Evolutionary conservation across 805 yeast species (phyloP), one percentile per base, ranked within the genome.

Genomic region (Yamadazyma sp.): DNA sequence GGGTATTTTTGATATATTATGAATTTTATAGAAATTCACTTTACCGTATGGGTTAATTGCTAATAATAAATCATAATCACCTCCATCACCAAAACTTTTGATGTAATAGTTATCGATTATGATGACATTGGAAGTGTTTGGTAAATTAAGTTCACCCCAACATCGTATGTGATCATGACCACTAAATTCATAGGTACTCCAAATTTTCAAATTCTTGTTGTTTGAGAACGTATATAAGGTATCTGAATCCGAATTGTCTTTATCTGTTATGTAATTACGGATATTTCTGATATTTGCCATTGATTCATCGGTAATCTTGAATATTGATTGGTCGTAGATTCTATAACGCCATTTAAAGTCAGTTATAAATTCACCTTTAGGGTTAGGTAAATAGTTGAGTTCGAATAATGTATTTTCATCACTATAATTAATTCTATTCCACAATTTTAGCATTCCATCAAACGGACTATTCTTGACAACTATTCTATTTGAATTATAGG

Each of bases 351-450:
- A 83, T 36, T 80, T 65, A 24, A 81, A 53, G 22, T 65, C 63
- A 0, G 78, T 67, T 0, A 88, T 76, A 35, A 69, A 69, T 1
- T 69, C 51, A 1, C 47, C 48, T 12, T 31, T 35, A 2, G 81
- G 78, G 50, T 85, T 94, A n/a, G 76, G 70, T 15, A 87, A 58
- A 47, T 83, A 80, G 0, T 77, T 62, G 42, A 86, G 61, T 47
- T 83, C 93, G 53, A 86, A 87, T 5, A 80, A 70, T 25, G 77
- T 71, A 23, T 58, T 54, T 30, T 54, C 57, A 18, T 73, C 70
- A 22, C 83, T 87, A 49, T 79, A 85, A 6, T 82, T 73, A 6
- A 78, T 67, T 33, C 96, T 64, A 35, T 79, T 70, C 95, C 96
- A 89, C 2, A 86, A 66, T 51, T 86, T 86, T 19, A 86, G 78